These are phyloP conservation scores for Talaromyces rugulosus DNA, from an alignment of 2,329 filamentous ascomycete genomes.

Conservation along the genomic window DNA sequence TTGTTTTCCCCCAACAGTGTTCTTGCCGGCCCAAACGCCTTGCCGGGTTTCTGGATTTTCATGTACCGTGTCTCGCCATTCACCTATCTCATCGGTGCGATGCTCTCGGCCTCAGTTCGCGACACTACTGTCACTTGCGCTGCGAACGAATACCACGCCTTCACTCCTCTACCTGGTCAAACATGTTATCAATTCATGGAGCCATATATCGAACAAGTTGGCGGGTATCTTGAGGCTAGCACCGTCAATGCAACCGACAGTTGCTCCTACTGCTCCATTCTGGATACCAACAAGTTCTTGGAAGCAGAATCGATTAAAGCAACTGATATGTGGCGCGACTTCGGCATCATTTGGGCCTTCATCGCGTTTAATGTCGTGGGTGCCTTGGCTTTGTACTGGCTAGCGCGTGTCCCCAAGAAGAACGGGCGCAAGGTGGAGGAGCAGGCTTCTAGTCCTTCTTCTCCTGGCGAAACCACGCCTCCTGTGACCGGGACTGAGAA, in stretches of 20 bases:
- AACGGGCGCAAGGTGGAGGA: constrained; percentile 3
- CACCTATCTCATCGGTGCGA: constrained; percentile 53
- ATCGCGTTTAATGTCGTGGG: constrained; percentile 49
- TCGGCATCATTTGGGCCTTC: constrained; percentile 52
- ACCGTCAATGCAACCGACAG: constrained; percentile 54
- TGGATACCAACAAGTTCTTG: constrained; percentile 49
- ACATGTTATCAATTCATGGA: constrained; percentile 62
- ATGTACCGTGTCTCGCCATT: constrained; percentile 68
- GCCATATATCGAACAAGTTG: constrained; percentile 48
- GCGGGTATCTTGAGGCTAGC: constrained; percentile 53
- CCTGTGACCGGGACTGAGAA: not conserved
- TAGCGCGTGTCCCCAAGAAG: constrained; percentile 45
- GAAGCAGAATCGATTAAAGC: constrained; percentile 44
- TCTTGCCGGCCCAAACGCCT: constrained; percentile 52
- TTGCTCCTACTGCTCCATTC: constrained; percentile 52
- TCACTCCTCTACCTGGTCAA: constrained; percentile 49
- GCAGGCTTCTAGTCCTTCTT: not conserved
- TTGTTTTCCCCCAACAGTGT: constrained; percentile 43
- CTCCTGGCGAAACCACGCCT: not conserved
- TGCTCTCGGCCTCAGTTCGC: constrained; percentile 33
- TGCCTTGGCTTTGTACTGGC: constrained; percentile 52
- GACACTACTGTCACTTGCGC: constrained; percentile 29
- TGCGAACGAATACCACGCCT: constrained; percentile 28
- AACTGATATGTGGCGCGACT: constrained; percentile 49
- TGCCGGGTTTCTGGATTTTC: constrained; percentile 73